Percentiles rank a stretch among this genome's conserved stretches.
Evolutionary conservation across 768 basidiomycete genomes (phyloP).

Genomic region (Jaapia argillacea): DNA sequence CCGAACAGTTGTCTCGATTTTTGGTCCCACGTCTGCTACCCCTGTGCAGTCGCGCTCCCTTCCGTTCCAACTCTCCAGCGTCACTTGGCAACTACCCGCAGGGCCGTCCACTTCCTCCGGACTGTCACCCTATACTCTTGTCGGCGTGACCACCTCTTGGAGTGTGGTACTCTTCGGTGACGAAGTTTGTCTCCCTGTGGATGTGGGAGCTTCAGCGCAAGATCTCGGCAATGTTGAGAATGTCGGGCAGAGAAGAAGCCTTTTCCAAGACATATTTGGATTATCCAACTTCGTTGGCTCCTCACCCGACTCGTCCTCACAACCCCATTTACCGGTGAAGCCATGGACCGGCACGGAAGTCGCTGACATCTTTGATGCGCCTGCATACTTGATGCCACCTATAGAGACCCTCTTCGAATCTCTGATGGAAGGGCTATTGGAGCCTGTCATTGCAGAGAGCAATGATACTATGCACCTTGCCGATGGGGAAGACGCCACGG

Average conservation of each 20-base stretch:
- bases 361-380: conserved; percentile 47
- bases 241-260: conserved; percentile 33
- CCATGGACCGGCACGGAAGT: conserved; percentile 32
- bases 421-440: conserved; percentile 40
- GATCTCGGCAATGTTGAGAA: conserved; percentile 21
- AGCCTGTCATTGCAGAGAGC: conserved; percentile 15
- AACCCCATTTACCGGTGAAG: conserved; percentile 13
- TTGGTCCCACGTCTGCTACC: conserved; percentile 32
- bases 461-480: conserved; percentile 5
- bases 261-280: conserved; percentile 92
- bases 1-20: conserved; percentile 35
- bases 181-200: conserved; percentile 27
- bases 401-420: conserved; percentile 62
- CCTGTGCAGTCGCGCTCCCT: conserved; percentile 35
- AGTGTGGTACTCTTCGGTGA: conserved; percentile 64
- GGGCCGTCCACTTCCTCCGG: conserved; percentile 19
- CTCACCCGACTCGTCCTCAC: conserved; percentile 11
- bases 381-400: conserved; percentile 72
- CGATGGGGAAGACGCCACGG: conserved; percentile 9
- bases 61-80: conserved; percentile 54
- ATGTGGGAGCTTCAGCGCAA: conserved; percentile 31
- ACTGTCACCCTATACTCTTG: conserved; percentile 38
- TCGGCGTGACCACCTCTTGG: conserved; percentile 64
- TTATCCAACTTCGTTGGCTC: conserved; percentile 48
- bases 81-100: conserved; percentile 28